These are phyloP conservation scores for Fraxinus quadrangulata DNA, from an alignment of 257 asterid species.

Conservation along the genomic window DNA sequence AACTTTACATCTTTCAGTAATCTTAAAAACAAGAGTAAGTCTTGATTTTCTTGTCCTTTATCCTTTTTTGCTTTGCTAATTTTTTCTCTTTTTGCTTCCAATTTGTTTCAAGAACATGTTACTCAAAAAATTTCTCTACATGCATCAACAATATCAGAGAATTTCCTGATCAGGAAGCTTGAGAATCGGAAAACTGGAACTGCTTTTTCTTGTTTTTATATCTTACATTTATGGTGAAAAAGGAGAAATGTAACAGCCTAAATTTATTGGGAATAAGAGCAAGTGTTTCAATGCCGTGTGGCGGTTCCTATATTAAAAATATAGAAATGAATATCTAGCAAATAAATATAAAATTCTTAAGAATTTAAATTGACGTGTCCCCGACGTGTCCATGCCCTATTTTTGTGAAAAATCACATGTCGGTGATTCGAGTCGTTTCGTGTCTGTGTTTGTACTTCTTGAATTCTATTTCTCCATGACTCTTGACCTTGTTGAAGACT, in stretches of 20 bases:
- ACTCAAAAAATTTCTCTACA: not conserved
- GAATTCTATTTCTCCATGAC: not conserved
- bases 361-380: not conserved
- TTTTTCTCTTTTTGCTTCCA: not conserved
- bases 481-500: not conserved
- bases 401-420: not conserved
- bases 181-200: not conserved
- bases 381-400: not conserved
- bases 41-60: not conserved
- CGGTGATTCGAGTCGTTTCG: not conserved
- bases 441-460: not conserved
- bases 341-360: not conserved
- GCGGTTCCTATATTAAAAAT: not conserved
- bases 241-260: not conserved
- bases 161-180: not conserved
- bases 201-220: not conserved
- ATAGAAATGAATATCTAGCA: not conserved
- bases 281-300: not conserved
- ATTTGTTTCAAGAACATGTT: no score
- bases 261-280: not conserved
- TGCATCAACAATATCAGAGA: not conserved
- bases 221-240: not conserved
- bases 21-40: slow-evolving; percentile 11
- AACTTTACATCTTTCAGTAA: not conserved
- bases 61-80: not conserved